Conservation (phyloP, 805 yeast genomes). For the Candida xiaguanensis region DNA sequence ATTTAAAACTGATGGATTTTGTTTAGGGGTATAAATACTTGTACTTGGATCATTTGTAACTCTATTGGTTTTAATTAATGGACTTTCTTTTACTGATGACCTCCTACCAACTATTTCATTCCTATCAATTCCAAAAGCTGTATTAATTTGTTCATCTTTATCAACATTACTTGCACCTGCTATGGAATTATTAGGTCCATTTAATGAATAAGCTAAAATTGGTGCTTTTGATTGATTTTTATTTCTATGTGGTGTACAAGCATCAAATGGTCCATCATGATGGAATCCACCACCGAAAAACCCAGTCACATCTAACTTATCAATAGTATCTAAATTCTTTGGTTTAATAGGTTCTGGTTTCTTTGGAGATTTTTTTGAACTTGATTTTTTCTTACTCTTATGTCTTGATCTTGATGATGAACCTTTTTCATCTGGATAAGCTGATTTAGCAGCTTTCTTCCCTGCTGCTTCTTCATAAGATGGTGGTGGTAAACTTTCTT, state of each 20-base stretch:
- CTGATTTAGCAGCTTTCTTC: constrained; percentile 33
- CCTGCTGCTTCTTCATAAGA: constrained; percentile 70
- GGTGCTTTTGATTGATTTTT: constrained; percentile 76
- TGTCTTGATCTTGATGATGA: constrained; percentile 16
- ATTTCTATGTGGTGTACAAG: constrained; percentile 95
- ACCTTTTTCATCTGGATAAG: constrained; percentile 57
- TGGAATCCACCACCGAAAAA: constrained; percentile 92
- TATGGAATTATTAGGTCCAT: constrained; percentile 89
- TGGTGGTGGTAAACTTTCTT: constrained; percentile 55
- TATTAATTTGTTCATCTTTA: constrained; percentile 53
- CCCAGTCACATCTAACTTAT: constrained; percentile 93
- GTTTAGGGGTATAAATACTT: constrained; percentile 39
- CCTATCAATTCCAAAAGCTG: constrained; percentile 72
- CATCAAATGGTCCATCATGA: constrained; percentile 99
- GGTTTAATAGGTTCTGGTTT: constrained; percentile 48
- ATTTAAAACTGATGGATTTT: constrained; percentile 50
- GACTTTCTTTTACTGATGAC: background rate
- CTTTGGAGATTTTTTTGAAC: constrained; percentile 33
- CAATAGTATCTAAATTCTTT: constrained; percentile 87
- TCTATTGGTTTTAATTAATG: constrained; percentile 17
- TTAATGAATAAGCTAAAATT: constrained; percentile 90
- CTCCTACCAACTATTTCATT: constrained; percentile 30
- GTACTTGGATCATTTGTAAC: constrained; percentile 17
- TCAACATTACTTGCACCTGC: constrained; percentile 57
- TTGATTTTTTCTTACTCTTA: constrained; percentile 10